Evolutionary conservation across 1,284 basidiomycete genomes (phyloP), one percentile per base, ranked within the genome.

Genomic region (Puccinia horiana): DNA sequence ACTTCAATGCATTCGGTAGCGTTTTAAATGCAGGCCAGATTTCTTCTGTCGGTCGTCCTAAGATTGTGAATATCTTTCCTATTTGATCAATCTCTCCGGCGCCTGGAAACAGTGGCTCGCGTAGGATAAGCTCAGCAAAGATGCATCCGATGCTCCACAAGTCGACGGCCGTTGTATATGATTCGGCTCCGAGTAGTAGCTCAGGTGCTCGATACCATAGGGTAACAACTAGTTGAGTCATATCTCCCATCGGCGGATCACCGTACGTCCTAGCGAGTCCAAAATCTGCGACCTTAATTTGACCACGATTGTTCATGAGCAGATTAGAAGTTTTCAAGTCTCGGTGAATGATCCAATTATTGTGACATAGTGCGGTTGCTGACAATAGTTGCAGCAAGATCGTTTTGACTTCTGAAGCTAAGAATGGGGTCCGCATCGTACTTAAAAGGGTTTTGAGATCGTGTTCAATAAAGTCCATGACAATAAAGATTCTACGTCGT

Each of bases 131-230:
- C 87, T 99, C 97, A 35, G 93, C 96, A 86, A 99, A 98, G 85
- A 99, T 98, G 89, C 97, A 99, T 4, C 97, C 97, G n/a, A 99
- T 92, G 70, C 95, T 97, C 97, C 97, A 99, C 92, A 99, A 92
- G 87, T 99, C 97, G 63, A 99, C 92, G 0, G 95, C 94, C 83
- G 94, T 94, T 79, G 96, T 96, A 87, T 99, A 99, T 87, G 99
- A 96, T 83, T 95, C 93, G 1, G 96, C 94, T 18, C 96, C 96
- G 86, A 98, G 90, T 12, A 98, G 90, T 2, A 98, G 90, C 87
- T 99, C 96, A 0, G 96, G 96, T 1, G 95, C 94, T 69, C 96
- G 91, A 88, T 99, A 99, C 97, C 97, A 99, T 20, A 99, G 89
- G 0, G 97, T 99, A 6, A 99, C 97, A 0, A 99, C 97, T 20